A percentile compares a stretch with the other conserved stretches of the same genome.
Conservation (phyloP, 2,329 filamentous ascomycete genomes). For the Sarocladiaceae sp. region DNA sequence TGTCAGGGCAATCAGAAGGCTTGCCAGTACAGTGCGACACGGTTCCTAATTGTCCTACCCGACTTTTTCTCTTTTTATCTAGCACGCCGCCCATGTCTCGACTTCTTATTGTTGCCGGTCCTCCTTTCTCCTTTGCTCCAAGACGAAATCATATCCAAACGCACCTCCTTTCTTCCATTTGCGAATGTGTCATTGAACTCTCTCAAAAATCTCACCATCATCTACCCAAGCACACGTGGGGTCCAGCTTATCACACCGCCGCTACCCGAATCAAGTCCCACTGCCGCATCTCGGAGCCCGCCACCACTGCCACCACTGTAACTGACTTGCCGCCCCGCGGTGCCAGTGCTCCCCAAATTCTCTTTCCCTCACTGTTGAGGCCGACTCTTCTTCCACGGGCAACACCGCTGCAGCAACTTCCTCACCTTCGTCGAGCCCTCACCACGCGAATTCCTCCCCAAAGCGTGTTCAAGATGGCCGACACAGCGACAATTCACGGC, state of each 20-base stretch:
- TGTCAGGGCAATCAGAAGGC: background rate
- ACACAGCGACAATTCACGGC: constrained; percentile 31
- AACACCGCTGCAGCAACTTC: constrained; percentile 10
- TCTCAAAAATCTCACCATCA: background rate
- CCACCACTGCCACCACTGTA: constrained; percentile 3
- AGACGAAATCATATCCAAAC: background rate
- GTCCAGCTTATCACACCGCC: background rate
- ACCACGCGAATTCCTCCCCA: constrained; percentile 12
- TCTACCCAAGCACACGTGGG: background rate
- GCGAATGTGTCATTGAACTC: background rate
- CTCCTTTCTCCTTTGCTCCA: background rate
- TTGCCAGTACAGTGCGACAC: background rate
- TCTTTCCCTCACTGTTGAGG: constrained; percentile 9
- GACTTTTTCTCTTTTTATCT: constrained; percentile 7
- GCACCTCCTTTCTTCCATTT: background rate
- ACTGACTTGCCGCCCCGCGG: too few relatives aligned
- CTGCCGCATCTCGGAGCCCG: constrained; percentile 2
- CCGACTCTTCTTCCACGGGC: constrained; percentile 12
- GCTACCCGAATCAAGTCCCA: background rate
- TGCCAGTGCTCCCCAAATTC: constrained; percentile 15
- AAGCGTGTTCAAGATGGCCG: constrained; percentile 24
- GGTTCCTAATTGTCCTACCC: background rate
- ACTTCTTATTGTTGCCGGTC: background rate
- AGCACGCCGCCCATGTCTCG: constrained; percentile 5
- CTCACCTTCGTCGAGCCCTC: constrained; percentile 4